A percentile compares a stretch with the other conserved stretches of the same genome.
phyloP scores from a whole-genome alignment of 192 early-diverging fungal genomes.

The Coemansia sp. region DNA sequence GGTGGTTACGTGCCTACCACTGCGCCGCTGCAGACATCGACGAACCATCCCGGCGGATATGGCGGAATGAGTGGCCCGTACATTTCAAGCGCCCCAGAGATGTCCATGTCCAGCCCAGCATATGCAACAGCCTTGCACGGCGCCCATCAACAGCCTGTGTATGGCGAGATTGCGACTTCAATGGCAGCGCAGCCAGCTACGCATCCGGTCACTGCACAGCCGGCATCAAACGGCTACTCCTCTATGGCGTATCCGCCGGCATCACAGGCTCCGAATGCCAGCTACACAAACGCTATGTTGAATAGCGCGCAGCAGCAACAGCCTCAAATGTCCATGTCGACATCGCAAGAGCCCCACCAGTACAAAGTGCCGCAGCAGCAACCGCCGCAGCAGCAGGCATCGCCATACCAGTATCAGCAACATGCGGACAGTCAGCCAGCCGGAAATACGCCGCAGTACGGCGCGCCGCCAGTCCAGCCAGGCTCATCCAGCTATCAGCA shows the following conservation, averaged over 20 bases:
- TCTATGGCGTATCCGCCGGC: slow-evolving; percentile 25
- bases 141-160: slow-evolving; percentile 21
- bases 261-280: slow-evolving; percentile 19
- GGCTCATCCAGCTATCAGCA: slow-evolving; percentile 25
- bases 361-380: slow-evolving; percentile 17
- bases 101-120: slow-evolving; percentile 13
- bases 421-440: slow-evolving; percentile 6
- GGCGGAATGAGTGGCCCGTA: slow-evolving; percentile 14
- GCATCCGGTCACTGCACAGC: slow-evolving; percentile 22
- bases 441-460: not conserved
- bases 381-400: slow-evolving; percentile 20
- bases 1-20: slow-evolving; percentile 33
- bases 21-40: slow-evolving; percentile 21
- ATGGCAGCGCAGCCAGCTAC: slow-evolving; percentile 12
- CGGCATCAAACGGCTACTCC: slow-evolving; percentile 17
- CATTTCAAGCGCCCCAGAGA: slow-evolving; percentile 4
- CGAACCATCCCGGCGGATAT: slow-evolving; percentile 15
- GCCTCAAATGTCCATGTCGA: slow-evolving; percentile 4
- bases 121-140: slow-evolving; percentile 22
- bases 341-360: slow-evolving; percentile 16
- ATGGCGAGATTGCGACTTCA: slow-evolving; percentile 16
- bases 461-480: slow-evolving; percentile 6
- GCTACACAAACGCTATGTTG: slow-evolving; percentile 15
- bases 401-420: slow-evolving; percentile 16
- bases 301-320: slow-evolving; percentile 16